Conservation (phyloP, 2,329 filamentous ascomycete species). For the Epichloe brachyelytri region DNA sequence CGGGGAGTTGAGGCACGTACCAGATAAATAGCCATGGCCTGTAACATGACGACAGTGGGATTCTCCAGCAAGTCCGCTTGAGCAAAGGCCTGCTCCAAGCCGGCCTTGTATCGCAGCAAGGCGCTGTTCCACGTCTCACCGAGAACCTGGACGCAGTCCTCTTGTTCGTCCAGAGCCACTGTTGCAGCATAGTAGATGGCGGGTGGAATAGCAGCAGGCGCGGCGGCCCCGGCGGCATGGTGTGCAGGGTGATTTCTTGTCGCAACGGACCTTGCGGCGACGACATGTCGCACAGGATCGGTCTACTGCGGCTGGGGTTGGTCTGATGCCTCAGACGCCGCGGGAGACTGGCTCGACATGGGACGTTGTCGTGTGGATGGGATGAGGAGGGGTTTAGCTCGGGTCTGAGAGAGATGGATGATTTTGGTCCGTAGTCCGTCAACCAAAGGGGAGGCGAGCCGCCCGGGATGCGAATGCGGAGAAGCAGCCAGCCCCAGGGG, state of each 20-base stretch:
- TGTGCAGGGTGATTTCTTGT: constrained; percentile 56
- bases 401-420: no score
- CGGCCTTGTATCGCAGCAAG: constrained; percentile 18
- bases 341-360: background rate
- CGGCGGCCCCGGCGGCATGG: constrained; percentile 44
- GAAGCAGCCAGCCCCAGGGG: no score
- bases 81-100: constrained; percentile 26
- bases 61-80: constrained; percentile 26
- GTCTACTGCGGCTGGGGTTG: constrained; percentile 2
- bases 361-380: background rate
- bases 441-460: no score
- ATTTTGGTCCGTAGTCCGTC: no score
- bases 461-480: no score
- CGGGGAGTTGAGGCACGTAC: constrained; percentile 12
- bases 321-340: background rate
- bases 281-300: constrained; percentile 29
- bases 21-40: constrained; percentile 25
- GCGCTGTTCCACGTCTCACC: constrained; percentile 12
- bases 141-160: constrained; percentile 18
- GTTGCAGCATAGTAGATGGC: constrained; percentile 37
- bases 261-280: constrained; percentile 55
- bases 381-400: no score
- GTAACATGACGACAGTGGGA: constrained; percentile 22
- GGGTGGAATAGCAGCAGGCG: constrained; percentile 18
- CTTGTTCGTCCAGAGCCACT: constrained; percentile 23